Conservation (phyloP, 2,329 filamentous ascomycete species). For the Penicillium occitanis region DNA sequence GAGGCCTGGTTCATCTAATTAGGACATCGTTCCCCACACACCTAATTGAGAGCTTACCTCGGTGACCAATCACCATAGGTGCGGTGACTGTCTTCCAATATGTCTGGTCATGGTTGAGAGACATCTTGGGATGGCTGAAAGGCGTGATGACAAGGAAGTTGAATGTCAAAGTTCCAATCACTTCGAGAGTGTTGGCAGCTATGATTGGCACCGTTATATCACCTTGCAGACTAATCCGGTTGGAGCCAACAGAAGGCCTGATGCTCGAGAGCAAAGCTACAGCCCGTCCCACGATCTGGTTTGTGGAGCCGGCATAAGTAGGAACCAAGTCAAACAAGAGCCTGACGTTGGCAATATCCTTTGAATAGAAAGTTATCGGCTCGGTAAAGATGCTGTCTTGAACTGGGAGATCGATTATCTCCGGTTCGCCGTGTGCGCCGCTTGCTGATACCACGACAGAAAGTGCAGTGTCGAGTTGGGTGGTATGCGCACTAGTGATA, state of each 20-base stretch:
- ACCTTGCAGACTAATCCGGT: conserved; percentile 87
- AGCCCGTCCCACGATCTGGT: conserved; percentile 81
- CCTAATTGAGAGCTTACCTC: conserved; percentile 41
- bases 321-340: conserved; percentile 92
- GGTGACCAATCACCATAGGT: conserved; percentile 76
- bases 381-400: conserved; percentile 93
- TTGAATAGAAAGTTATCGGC: conserved; percentile 83
- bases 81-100: conserved; percentile 94
- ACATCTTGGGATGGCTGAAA: conserved; percentile 91
- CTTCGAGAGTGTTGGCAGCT: conserved; percentile 74
- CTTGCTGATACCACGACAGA: conserved; percentile 87
- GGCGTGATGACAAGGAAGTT: conserved; percentile 95
- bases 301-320: conserved; percentile 80
- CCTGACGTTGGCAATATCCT: conserved; percentile 76
- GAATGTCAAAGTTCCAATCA: conserved; percentile 94
- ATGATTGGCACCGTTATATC: conserved; percentile 91
- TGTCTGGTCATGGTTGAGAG: conserved; percentile 76
- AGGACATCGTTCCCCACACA: conserved; percentile 20
- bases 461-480: conserved; percentile 88
- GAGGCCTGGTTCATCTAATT: conserved; percentile 62
- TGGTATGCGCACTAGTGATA: conserved; percentile 81
- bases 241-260: conserved; percentile 76
- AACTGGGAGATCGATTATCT: conserved; percentile 86
- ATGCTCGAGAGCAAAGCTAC: conserved; percentile 86
- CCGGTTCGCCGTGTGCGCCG: conserved; percentile 81